phyloP scores from a whole-genome alignment of 1,284 basidiomycete genomes.

The Apiotrichum porosum region DNA sequence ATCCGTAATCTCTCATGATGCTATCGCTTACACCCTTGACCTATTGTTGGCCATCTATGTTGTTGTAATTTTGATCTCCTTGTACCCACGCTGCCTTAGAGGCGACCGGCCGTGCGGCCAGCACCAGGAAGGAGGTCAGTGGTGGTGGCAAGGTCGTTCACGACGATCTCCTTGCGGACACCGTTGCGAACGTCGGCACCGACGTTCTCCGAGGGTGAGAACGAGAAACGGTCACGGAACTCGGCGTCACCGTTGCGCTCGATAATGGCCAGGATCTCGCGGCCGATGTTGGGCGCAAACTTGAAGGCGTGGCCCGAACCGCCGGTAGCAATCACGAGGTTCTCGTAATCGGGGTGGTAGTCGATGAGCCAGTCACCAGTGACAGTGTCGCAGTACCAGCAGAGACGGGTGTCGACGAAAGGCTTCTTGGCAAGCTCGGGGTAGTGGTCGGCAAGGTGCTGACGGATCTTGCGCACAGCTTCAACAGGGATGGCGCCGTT shows the following conservation, averaged over 20 bases:
- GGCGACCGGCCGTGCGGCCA: constrained; percentile 2
- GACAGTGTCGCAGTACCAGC: constrained; percentile 50
- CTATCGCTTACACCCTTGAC: too few species aligned
- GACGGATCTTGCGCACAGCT: constrained; percentile 30
- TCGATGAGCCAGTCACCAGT: constrained; percentile 53
- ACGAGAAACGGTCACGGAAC: constrained; percentile 54
- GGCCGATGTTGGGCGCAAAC: constrained; percentile 79
- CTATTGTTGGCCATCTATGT: too few species aligned
- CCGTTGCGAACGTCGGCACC: constrained; percentile 41
- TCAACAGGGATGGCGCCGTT: constrained; percentile 40
- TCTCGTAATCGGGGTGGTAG: constrained; percentile 45
- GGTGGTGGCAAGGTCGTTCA: constrained; percentile 3
- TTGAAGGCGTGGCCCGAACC: constrained; percentile 53
- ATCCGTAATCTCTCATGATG: too few species aligned
- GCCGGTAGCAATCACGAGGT: constrained; percentile 50
- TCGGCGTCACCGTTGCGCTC: constrained; percentile 54
- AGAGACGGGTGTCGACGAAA: constrained; percentile 42
- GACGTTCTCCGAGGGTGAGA: constrained; percentile 29
- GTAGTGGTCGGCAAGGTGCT: constrained; percentile 34
- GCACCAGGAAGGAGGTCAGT: constrained; percentile 12
- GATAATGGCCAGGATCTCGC: constrained; percentile 65
- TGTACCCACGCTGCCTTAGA: constrained; percentile 6
- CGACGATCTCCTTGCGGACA: constrained; percentile 22
- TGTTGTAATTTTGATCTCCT: too few species aligned
- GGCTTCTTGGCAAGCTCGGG: constrained; percentile 45